Conservation (phyloP, 257 asterid genomes). For the Schizonepeta tenuifolia region DNA sequence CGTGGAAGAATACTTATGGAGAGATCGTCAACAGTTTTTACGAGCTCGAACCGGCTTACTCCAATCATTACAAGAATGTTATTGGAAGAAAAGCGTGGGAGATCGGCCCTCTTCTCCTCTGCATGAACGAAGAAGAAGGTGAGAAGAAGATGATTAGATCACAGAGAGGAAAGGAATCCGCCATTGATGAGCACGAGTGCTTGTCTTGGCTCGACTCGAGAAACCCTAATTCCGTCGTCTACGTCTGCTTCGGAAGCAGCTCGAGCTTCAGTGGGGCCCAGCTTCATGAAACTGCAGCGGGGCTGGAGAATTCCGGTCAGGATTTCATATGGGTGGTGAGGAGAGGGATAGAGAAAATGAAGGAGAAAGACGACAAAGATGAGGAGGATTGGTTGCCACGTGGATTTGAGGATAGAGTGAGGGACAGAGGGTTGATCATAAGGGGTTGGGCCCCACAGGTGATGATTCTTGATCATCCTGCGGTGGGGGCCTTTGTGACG, state of each 20-base stretch:
- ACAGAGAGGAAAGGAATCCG: slow-evolving; percentile 46
- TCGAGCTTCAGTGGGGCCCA: slow-evolving; percentile 50
- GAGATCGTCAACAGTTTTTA: slow-evolving; percentile 57
- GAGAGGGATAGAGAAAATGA: neutral
- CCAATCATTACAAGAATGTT: slow-evolving; percentile 39
- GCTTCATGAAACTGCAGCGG: slow-evolving; percentile 63
- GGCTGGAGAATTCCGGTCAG: slow-evolving; percentile 59
- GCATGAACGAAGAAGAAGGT: slow-evolving; percentile 15
- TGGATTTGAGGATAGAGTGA: slow-evolving; percentile 58
- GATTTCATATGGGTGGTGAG: slow-evolving; percentile 75
- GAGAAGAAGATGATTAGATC: slow-evolving; percentile 26
- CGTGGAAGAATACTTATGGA: slow-evolving; percentile 44
- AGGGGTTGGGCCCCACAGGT: slow-evolving; percentile 82
- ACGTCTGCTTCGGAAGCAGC: slow-evolving; percentile 68
- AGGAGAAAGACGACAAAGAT: slow-evolving; percentile 14
- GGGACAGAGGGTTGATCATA: slow-evolving; percentile 56
- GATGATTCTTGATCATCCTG: slow-evolving; percentile 39
- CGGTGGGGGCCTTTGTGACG: slow-evolving; percentile 44
- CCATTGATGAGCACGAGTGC: slow-evolving; percentile 55
- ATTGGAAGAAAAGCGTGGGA: slow-evolving; percentile 47
- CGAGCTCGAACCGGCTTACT: slow-evolving; percentile 54
- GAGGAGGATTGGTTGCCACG: slow-evolving; percentile 49
- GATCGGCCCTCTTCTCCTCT: slow-evolving; percentile 56
- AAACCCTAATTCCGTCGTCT: slow-evolving; percentile 54
- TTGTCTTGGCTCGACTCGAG: slow-evolving; percentile 62